phyloP scores from a whole-genome alignment of 257 asterid genomes.

The Salvia hispanica region DNA sequence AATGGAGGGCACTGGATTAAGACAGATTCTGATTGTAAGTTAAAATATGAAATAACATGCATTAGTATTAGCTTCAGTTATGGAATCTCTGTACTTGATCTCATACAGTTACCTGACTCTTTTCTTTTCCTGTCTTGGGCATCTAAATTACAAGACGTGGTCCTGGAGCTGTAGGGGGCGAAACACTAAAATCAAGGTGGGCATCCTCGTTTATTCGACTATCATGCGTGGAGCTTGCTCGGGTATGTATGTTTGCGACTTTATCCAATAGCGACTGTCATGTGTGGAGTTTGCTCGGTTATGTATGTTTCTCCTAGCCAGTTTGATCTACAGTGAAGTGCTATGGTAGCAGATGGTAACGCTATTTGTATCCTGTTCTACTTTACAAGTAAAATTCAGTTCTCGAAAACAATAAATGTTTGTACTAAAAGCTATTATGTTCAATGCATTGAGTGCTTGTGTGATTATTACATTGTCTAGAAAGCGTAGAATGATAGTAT shows the following conservation, averaged over 20 bases:
- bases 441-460: conserved; percentile 36
- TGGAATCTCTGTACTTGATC: conserved; percentile 22
- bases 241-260: conserved; percentile 27
- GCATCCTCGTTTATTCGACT: conserved; percentile 27
- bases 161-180: conserved; percentile 52
- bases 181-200: conserved; percentile 32
- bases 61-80: conserved; percentile 21
- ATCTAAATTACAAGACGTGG: conserved; percentile 43
- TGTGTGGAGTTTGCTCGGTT: conserved; percentile 15
- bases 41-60: conserved; percentile 19
- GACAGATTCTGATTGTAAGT: conserved; percentile 67
- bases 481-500: conserved; percentile 20
- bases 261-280: conserved; percentile 33
- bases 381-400: conserved; percentile 27
- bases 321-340: conserved; percentile 40
- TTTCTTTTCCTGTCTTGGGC: conserved; percentile 23
- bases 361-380: conserved; percentile 22
- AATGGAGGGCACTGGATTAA: conserved; percentile 57
- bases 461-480: conserved; percentile 27
- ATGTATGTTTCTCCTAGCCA: conserved; percentile 39
- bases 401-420: conserved; percentile 31
- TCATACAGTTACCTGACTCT: conserved; percentile 32
- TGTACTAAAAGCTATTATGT: conserved; percentile 31
- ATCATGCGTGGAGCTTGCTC: conserved; percentile 27
- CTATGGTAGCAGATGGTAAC: conserved; percentile 29